Evolutionary conservation across 345 rosid genomes (phyloP).

Genomic region (Salix udensis): DNA sequence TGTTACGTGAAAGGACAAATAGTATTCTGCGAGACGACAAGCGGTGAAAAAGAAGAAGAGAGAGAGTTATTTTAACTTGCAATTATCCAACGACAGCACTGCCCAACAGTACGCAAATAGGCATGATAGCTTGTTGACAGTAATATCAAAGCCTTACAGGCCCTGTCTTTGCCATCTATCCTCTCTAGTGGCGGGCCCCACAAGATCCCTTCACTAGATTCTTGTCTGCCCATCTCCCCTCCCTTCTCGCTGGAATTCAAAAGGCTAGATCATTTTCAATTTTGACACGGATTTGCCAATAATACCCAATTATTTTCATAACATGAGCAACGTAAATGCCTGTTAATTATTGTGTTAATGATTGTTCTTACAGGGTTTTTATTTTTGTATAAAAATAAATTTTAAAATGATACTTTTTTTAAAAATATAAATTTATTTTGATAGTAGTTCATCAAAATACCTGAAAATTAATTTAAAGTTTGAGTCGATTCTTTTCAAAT

Average conservation of each 20-base stretch:
- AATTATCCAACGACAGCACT: not conserved
- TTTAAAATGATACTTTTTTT: too few relatives aligned
- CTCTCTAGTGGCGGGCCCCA: not conserved
- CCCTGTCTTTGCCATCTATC: not conserved
- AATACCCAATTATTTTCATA: not conserved
- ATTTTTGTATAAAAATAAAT: too few relatives aligned
- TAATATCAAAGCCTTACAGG: not conserved
- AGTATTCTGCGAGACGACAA: too few relatives aligned
- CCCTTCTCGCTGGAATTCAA: not conserved
- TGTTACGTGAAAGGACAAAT: too few relatives aligned
- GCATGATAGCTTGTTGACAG: not conserved
- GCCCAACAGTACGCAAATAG: not conserved
- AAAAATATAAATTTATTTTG: too few relatives aligned
- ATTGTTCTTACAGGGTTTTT: too few relatives aligned
- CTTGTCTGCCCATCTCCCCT: not conserved
- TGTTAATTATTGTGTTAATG: too few relatives aligned
- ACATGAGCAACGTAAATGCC: not conserved
- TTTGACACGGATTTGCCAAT: not conserved
- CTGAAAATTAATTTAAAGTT: too few relatives aligned
- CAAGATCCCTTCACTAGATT: not conserved
- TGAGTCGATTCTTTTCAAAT: too few relatives aligned
- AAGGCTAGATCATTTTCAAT: not conserved
- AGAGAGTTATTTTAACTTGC: too few relatives aligned
- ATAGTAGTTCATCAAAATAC: too few relatives aligned
- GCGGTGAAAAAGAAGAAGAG: too few relatives aligned